A percentile compares a stretch with the other conserved stretches of the same genome.
phyloP scores from a whole-genome alignment of 1,139 yeast genomes.

The Pichia sp. region DNA sequence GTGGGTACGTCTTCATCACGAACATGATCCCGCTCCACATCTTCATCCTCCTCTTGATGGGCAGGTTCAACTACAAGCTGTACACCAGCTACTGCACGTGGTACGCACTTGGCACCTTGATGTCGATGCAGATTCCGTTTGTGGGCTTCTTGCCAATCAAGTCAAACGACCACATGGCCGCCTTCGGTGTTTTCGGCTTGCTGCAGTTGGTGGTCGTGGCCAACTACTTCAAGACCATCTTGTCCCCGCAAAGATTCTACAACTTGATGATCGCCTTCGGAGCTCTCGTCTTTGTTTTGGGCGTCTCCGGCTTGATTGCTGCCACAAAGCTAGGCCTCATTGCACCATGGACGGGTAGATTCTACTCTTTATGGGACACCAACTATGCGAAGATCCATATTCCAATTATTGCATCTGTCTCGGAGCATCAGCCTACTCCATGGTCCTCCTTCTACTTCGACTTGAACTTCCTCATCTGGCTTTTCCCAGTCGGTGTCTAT shows the following conservation, averaged over 20 bases:
- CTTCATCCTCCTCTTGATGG: constrained; percentile 87
- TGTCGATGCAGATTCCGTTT: constrained; percentile 98
- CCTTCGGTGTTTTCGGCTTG: constrained; percentile 94
- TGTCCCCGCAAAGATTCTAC: constrained; percentile 71
- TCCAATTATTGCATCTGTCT: constrained; percentile 97
- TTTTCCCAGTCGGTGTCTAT: constrained; percentile 97
- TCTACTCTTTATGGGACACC: constrained; percentile 97
- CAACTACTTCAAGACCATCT: constrained; percentile 69
- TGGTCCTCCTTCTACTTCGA: constrained; percentile 99
- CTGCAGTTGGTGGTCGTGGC: constrained; percentile 88
- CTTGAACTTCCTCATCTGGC: constrained; percentile 88
- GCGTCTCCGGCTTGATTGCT: constrained; percentile 66
- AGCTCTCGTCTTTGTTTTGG: constrained; percentile 50
- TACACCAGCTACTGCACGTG: constrained; percentile 94
- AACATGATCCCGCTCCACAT: constrained; percentile 95
- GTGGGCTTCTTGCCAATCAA: constrained; percentile 96
- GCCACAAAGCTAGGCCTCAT: constrained; percentile 89
- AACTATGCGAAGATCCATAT: constrained; percentile 96
- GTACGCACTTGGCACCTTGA: constrained; percentile 94
- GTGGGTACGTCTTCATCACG: constrained; percentile 98
- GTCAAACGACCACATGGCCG: constrained; percentile 98
- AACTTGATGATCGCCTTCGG: constrained; percentile 60
- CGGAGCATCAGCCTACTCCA: constrained; percentile 99
- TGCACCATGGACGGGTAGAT: constrained; percentile 99
- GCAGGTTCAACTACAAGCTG: constrained; percentile 77